Conservation (phyloP, 495 filamentous ascomycete genomes). For the Xanthoparmelia taractica region DNA sequence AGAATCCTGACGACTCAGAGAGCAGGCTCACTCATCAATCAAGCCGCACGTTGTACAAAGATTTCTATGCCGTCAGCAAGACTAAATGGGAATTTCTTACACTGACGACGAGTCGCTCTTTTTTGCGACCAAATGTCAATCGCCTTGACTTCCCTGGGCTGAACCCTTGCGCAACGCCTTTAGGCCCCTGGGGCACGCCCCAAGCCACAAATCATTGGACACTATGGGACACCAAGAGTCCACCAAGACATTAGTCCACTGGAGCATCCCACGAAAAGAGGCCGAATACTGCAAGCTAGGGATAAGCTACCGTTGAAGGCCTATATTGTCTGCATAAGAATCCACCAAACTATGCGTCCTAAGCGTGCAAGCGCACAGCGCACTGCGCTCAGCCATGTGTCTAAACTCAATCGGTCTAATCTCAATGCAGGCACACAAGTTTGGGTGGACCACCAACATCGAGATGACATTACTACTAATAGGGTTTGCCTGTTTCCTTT, state of each 20-base stretch:
- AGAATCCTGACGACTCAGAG: neutral
- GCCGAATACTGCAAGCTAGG: neutral
- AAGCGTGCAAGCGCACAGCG: slow-evolving; percentile 3
- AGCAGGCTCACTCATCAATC: neutral
- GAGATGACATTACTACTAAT: slow-evolving; percentile 1
- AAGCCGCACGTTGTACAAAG: neutral
- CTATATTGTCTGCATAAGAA: neutral
- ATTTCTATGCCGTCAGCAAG: neutral
- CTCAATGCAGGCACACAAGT: slow-evolving; percentile 8
- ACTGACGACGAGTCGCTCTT: neutral
- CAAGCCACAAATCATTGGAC: neutral
- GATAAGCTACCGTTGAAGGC: neutral
- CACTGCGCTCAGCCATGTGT: slow-evolving; percentile 10
- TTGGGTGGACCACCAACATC: neutral
- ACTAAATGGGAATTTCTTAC: neutral
- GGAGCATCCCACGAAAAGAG: neutral
- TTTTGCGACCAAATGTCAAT: neutral
- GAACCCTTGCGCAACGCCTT: neutral
- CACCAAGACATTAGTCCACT: neutral
- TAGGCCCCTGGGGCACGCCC: neutral
- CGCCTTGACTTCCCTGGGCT: neutral
- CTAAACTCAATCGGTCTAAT: slow-evolving; percentile 10
- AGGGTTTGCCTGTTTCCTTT: neutral
- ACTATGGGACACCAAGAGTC: neutral
- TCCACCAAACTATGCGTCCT: neutral